Base-by-base conservation (phyloP, 495 filamentous ascomycete genomes). In the Lasiosphaeria miniovina region DNA sequence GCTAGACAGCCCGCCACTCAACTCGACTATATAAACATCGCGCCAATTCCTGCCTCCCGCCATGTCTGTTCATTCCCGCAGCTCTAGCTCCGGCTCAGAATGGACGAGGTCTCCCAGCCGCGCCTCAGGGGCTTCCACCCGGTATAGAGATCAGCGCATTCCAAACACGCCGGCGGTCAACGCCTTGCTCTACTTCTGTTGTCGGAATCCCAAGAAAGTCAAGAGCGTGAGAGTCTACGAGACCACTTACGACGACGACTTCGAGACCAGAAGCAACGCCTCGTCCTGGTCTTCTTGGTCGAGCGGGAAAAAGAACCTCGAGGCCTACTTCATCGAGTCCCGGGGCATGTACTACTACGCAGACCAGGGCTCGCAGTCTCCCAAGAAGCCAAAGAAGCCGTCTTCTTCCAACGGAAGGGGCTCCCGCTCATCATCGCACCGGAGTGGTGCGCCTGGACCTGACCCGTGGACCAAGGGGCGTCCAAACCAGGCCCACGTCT, bases 161-260 rank as follows among this genome's bases (percentile, higher is more conserved):
- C 66, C 66, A 11, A 52, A 69, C 54, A 67, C 54, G 3, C 3
- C n/a, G 10, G 57, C 68, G 40, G 59, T 69, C 54, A 63, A 63
- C 33, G 46, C 59, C 1, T 40, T 71, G 31, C 50, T 69, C 36
- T 72, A 61, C 32, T 61, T 66, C 53, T 59, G 57, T 41, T 66
- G 70, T 5, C 62, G 64, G 12, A 17, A 63, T 9, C 70, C 70
- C 1, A 56, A 58, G 7, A 61, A 67, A n/a, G 64, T 65, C 17
- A 69, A 64, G 51, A 58, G 36, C 45, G 43, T 71, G 34, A 60
- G 65, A 14, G 62, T 66, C 35, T 67, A 67, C 54, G 55, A 65
- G 36, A 65, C 65, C 0, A 57, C 43, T 0, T 69, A 57, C 46
- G 58, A 65, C 36, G 57, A 60, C 12, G 59, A 63, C 15, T 61